Evolutionary conservation across 108 stramenopile species (phyloP).

Genomic region (Fragilaria radians): DNA sequence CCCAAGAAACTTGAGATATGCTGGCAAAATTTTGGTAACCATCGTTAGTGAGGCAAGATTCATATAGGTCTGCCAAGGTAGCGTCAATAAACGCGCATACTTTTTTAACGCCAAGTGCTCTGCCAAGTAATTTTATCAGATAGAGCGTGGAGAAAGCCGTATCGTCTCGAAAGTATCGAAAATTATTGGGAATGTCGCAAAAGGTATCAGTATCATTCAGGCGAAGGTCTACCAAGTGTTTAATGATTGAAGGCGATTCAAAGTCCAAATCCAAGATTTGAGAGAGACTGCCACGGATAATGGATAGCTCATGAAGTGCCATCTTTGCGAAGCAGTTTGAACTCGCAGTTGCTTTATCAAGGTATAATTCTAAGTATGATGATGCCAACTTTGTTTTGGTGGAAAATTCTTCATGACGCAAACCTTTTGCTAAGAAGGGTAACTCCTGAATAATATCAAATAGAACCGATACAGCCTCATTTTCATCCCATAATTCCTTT

Average conservation of each 20-base stretch:
- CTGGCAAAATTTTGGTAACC: neutral
- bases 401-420: constrained; percentile 23
- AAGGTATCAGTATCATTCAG: neutral
- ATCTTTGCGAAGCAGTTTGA: neutral
- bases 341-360: neutral
- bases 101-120: constrained; percentile 16
- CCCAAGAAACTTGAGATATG: neutral
- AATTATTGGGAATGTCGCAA: neutral
- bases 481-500: neutral
- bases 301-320: neutral
- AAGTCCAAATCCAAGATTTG: constrained; percentile 9
- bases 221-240: too few species aligned
- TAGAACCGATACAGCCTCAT: constrained; percentile 18
- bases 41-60: neutral
- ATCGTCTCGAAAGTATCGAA: constrained; percentile 1
- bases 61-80: neutral
- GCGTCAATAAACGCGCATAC: constrained; percentile 7
- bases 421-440: constrained; percentile 24
- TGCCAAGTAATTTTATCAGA: neutral
- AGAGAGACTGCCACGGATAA: neutral
- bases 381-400: constrained; percentile 25
- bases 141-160: neutral
- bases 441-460: constrained; percentile 28
- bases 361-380: constrained; percentile 22
- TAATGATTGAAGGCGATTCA: constrained; percentile 1